Evolutionary conservation across 2,329 filamentous ascomycete genomes (phyloP).

Genomic region (Neonectria ditissima): DNA sequence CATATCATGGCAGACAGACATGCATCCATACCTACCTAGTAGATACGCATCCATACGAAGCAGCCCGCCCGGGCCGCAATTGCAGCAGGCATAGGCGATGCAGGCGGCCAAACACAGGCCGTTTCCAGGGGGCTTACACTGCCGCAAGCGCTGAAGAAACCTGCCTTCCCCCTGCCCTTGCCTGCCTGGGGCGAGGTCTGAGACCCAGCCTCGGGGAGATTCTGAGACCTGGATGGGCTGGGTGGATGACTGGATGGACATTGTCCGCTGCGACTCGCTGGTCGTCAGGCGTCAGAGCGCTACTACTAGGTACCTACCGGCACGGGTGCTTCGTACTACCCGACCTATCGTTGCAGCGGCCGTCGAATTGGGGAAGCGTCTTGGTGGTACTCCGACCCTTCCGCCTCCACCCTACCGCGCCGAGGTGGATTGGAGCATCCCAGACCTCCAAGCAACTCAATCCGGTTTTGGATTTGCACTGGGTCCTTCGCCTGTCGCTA

Average conservation of each 20-base stretch:
- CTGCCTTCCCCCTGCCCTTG: neutral
- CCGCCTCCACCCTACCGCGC: slow-evolving; percentile 9
- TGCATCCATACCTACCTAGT: too few species aligned
- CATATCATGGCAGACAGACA: slow-evolving; percentile 21
- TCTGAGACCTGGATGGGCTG: neutral
- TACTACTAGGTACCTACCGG: too few species aligned
- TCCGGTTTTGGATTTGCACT: slow-evolving; percentile 34
- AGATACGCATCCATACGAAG: too few species aligned
- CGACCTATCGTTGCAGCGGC: neutral
- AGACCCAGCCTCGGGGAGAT: neutral
- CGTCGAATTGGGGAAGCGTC: neutral
- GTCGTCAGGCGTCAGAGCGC: neutral
- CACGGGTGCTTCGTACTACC: too few species aligned
- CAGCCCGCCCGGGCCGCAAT: too few species aligned
- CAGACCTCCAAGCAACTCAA: slow-evolving; percentile 27
- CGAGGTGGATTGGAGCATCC: slow-evolving; percentile 6
- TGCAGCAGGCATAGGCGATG: too few species aligned
- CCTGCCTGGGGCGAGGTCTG: neutral
- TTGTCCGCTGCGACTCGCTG: neutral
- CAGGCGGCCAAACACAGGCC: neutral
- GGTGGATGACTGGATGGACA: neutral
- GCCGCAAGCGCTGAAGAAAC: neutral
- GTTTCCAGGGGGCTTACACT: neutral
- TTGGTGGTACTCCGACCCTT: neutral
- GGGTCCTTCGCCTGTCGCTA: slow-evolving; percentile 15